Percentiles rank a stretch among this genome's conserved stretches.
These are phyloP conservation scores for Colletotrichum sidae DNA, from an alignment of 2,329 filamentous ascomycete species.

Conservation along the genomic window DNA sequence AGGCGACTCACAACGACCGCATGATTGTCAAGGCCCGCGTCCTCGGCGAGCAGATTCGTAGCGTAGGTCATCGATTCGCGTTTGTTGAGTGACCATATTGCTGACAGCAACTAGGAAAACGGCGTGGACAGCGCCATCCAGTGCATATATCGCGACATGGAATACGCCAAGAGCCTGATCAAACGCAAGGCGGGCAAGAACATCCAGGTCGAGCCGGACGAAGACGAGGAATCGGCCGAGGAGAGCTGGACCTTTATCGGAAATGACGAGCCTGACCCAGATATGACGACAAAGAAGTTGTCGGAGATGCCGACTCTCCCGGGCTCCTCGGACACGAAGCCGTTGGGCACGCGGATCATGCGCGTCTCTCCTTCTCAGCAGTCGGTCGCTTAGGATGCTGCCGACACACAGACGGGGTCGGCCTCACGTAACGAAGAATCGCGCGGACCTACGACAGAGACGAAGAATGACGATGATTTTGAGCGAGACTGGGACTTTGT, in stretches of 20 bases:
- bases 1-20: slow-evolving; percentile 87
- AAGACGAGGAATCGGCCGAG: slow-evolving; percentile 73
- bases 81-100: neutral
- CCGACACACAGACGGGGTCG: neutral
- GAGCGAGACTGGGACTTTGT: slow-evolving; percentile 18
- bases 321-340: slow-evolving; percentile 19
- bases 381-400: slow-evolving; percentile 20
- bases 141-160: slow-evolving; percentile 92
- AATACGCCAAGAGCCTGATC: slow-evolving; percentile 89
- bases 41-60: slow-evolving; percentile 88
- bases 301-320: slow-evolving; percentile 36
- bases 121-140: slow-evolving; percentile 93
- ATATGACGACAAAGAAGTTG: slow-evolving; percentile 54
- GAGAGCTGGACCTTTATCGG: slow-evolving; percentile 95
- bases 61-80: slow-evolving; percentile 64
- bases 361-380: slow-evolving; percentile 19
- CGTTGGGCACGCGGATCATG: slow-evolving; percentile 21
- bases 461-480: neutral
- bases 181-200: slow-evolving; percentile 71
- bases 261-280: slow-evolving; percentile 59
- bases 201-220: slow-evolving; percentile 54
- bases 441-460: neutral
- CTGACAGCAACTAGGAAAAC: slow-evolving; percentile 73
- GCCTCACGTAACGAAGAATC: neutral
- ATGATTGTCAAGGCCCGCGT: slow-evolving; percentile 90